Percentiles rank a stretch among this genome's conserved stretches.
These are phyloP conservation scores for Pyrus pyrifolia DNA, from an alignment of 306 rosid genomes.

Conservation along the genomic window DNA sequence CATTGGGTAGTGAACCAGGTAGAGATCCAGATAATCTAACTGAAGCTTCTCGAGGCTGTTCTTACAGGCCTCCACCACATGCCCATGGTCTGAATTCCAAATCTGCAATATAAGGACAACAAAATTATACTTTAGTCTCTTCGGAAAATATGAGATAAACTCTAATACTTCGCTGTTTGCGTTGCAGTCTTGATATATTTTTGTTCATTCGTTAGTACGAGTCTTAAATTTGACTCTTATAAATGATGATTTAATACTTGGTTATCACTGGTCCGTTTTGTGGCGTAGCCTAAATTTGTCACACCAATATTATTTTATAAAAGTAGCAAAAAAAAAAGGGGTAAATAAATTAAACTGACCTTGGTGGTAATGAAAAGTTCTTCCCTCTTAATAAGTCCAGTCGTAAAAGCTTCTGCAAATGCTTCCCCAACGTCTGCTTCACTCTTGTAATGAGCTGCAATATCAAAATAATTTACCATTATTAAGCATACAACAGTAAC, in stretches of 20 bases:
- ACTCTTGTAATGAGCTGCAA: conserved; percentile 70
- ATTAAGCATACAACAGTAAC: too few relatives aligned
- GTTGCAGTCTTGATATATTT: not conserved
- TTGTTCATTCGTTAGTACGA: too few relatives aligned
- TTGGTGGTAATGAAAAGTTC: conserved; percentile 83
- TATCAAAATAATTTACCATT: not conserved
- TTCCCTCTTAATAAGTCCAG: conserved; percentile 75
- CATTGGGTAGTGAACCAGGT: conserved; percentile 66
- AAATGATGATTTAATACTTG: too few relatives aligned
- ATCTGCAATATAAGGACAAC: conserved; percentile 32
- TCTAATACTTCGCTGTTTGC: too few relatives aligned
- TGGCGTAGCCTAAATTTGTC: not conserved
- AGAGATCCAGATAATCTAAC: conserved; percentile 58
- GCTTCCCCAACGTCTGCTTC: conserved; percentile 86
- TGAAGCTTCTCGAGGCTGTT: conserved; percentile 74
- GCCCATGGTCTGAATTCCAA: conserved; percentile 89
- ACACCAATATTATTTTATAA: too few relatives aligned
- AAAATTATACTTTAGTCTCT: not conserved
- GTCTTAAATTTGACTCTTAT: not conserved
- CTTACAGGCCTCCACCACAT: conserved; percentile 62
- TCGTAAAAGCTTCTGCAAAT: conserved; percentile 57
- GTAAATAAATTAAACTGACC: conserved; percentile 27
- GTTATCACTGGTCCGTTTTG: too few relatives aligned
- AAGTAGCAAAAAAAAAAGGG: too few relatives aligned
- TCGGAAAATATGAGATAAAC: not conserved